Evolutionary conservation across 345 rosid genomes (phyloP).

Genomic region (Ceriops tagal): DNA sequence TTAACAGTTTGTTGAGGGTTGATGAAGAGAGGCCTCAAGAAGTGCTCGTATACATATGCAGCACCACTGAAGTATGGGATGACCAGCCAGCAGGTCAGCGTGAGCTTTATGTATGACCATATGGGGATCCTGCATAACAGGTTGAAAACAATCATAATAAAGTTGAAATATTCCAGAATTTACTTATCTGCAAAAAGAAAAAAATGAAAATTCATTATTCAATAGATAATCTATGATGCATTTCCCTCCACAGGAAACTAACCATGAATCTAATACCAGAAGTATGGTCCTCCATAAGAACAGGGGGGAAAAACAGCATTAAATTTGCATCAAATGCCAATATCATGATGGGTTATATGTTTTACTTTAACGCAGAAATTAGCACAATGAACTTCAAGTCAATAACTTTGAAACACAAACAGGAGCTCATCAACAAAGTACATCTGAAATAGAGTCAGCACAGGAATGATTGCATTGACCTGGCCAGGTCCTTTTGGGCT

Average conservation of each 20-base stretch:
- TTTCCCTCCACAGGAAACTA: background rate
- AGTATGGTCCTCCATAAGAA: too few species aligned
- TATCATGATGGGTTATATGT: background rate
- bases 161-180: background rate
- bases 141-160: background rate
- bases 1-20: conserved; percentile 69
- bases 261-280: background rate
- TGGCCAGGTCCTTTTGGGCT: too few species aligned
- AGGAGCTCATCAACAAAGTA: too few species aligned
- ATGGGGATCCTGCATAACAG: conserved; percentile 69
- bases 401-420: background rate
- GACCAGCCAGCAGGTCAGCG: conserved; percentile 90
- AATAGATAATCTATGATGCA: background rate
- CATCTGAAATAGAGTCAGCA: too few species aligned
- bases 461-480: too few species aligned
- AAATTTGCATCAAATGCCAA: background rate
- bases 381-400: background rate
- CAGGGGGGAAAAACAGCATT: background rate
- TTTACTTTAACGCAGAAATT: background rate
- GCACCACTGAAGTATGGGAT: conserved; percentile 96
- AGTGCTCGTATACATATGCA: conserved; percentile 84
- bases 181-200: background rate
- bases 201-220: background rate
- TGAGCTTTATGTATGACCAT: conserved; percentile 78
- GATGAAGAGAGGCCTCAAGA: conserved; percentile 67